Percentiles rank a stretch among this genome's conserved stretches.
Conservation (phyloP, 208 protist species). For the Acanthamoeba sp. region DNA sequence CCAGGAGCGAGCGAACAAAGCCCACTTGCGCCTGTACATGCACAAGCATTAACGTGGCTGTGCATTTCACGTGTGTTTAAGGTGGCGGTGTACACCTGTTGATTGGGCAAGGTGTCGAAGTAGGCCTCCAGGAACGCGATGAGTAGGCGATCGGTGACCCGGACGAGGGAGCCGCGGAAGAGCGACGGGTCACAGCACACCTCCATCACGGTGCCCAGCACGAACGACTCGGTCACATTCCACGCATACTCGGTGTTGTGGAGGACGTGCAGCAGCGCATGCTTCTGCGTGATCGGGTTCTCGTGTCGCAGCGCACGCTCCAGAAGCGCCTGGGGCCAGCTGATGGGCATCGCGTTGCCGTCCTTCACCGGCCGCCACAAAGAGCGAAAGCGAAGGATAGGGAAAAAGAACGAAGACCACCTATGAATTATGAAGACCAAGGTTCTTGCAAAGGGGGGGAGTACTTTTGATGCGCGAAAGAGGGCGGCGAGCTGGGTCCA, state of each 20-base stretch:
- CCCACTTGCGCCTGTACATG: neutral
- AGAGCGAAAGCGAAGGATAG: neutral
- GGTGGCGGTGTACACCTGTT: neutral
- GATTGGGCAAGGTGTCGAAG: neutral
- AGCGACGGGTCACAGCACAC: conserved; percentile 1
- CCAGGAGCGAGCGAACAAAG: neutral
- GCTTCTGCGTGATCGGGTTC: conserved; percentile 15
- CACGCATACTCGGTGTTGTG: neutral
- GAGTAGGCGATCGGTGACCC: neutral
- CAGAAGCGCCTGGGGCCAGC: neutral
- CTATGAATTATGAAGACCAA: neutral
- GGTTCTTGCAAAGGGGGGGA: neutral
- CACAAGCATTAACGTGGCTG: neutral
- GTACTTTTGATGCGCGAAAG: neutral
- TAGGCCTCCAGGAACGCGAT: neutral
- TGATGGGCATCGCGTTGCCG: neutral
- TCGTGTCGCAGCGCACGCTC: conserved; percentile 18
- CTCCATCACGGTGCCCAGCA: neutral
- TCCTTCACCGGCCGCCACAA: neutral
- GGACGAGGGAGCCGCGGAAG: neutral
- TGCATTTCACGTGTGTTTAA: neutral
- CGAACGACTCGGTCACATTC: neutral
- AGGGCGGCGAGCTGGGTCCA: neutral
- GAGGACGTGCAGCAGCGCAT: neutral
- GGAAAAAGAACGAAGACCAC: neutral